Percentiles rank a stretch among this genome's conserved stretches.
phyloP scores from a whole-genome alignment of 208 protist species.

The Acanthamoeba culbertsoni region DNA sequence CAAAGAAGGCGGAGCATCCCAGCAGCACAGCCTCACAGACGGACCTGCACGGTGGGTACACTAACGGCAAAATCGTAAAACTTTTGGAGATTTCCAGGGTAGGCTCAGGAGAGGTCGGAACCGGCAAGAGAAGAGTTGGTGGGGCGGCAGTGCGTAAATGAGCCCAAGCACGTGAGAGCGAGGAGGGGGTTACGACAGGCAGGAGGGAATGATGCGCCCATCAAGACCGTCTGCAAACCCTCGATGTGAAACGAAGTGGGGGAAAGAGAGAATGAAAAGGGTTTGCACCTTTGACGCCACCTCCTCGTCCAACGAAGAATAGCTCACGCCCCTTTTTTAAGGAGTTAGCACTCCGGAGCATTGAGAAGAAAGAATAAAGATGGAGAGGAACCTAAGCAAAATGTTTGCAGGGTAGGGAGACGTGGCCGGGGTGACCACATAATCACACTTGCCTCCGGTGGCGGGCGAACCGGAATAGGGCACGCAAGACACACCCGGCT shows the following conservation, averaged over 20 bases:
- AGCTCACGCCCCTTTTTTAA: not conserved
- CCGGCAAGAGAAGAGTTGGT: not conserved
- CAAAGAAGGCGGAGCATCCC: not conserved
- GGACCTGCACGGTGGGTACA: not conserved
- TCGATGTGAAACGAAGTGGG: not conserved
- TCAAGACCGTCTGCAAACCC: not conserved
- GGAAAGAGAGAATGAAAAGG: not conserved
- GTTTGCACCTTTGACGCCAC: not conserved
- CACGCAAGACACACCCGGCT: not conserved
- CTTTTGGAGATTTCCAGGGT: not conserved
- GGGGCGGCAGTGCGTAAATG: not conserved
- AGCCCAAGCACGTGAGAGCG: not conserved
- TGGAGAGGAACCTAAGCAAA: not conserved
- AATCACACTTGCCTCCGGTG: constrained; percentile 49
- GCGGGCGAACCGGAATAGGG: not conserved
- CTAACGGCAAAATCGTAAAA: not conserved
- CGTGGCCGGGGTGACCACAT: not conserved
- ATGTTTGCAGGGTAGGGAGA: not conserved
- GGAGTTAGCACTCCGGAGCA: not conserved
- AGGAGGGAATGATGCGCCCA: constrained; percentile 3
- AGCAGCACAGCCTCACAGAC: not conserved
- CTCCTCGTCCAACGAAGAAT: not conserved
- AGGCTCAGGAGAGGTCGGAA: not conserved
- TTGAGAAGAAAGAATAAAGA: not conserved
- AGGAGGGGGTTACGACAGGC: not conserved